A percentile compares a stretch with the other conserved stretches of the same genome.
Evolutionary conservation across 2,329 filamentous ascomycete genomes (phyloP).

Genomic region (Sporothrix schenckii): DNA sequence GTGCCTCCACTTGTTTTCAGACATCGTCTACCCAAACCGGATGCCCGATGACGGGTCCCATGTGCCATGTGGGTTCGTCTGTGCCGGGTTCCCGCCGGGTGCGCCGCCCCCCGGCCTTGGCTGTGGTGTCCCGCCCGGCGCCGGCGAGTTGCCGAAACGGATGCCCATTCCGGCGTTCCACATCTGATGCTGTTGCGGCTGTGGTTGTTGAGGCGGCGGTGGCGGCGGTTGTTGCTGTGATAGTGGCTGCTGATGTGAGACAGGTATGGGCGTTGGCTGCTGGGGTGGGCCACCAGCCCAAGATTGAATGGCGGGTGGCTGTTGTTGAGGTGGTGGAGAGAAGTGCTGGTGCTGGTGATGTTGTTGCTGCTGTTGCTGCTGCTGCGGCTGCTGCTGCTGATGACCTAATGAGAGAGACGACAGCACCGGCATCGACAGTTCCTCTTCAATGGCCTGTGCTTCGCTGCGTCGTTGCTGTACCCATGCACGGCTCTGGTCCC

Average conservation of each 20-base stretch:
- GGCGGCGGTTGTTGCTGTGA: conserved; percentile 7
- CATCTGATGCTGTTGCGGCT: conserved; percentile 46
- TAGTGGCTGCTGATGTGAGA: background rate
- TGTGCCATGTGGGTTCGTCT: conserved; percentile 26
- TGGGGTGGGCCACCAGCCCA: conserved; percentile 60
- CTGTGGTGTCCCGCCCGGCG: conserved; percentile 36
- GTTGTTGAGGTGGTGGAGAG: conserved; percentile 32
- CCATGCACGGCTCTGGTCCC: conserved; percentile 77
- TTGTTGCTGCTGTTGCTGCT: conserved; percentile 36
- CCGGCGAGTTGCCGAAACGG: conserved; percentile 63
- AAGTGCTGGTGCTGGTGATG: conserved; percentile 39
- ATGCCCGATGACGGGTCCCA: conserved; percentile 36
- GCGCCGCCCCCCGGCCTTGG: conserved; percentile 28
- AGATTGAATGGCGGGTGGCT: conserved; percentile 58
- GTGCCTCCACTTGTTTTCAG: no score
- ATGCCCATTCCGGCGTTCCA: conserved; percentile 85
- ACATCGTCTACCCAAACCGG: conserved; percentile 32
- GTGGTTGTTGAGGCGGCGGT: conserved; percentile 23
- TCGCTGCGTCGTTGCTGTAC: conserved; percentile 79
- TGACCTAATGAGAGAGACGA: conserved; percentile 47
- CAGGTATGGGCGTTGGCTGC: conserved; percentile 46
- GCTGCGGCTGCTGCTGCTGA: conserved; percentile 31
- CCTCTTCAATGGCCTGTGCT: conserved; percentile 75
- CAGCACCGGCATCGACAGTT: conserved; percentile 57
- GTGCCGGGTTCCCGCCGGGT: background rate